Evolutionary conservation across 306 rosid species (phyloP).

Genomic region (cucumber (Cucumis sativus)): DNA sequence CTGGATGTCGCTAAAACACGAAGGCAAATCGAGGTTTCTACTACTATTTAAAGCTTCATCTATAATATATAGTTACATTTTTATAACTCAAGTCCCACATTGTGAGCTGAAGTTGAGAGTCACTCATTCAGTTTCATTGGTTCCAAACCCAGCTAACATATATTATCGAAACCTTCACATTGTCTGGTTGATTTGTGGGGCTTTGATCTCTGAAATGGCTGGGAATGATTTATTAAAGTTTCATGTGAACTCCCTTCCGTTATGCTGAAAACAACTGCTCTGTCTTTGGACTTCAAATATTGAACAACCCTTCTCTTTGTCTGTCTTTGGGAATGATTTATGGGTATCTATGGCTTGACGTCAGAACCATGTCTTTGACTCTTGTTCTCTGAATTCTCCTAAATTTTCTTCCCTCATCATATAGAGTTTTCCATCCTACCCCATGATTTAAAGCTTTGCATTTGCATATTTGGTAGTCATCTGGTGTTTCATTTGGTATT

Average conservation of each 20-base stretch:
- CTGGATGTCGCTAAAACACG: conserved; percentile 91
- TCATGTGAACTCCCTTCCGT: neutral
- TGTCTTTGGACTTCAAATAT: neutral
- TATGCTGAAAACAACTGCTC: neutral
- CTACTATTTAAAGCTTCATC: neutral
- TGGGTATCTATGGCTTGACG: neutral
- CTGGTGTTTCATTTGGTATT: neutral
- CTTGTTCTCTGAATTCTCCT: neutral
- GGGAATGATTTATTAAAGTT: neutral
- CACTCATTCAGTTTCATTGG: neutral
- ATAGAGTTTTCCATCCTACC: neutral
- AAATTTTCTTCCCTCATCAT: neutral
- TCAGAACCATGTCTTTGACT: neutral
- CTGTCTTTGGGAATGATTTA: too few relatives aligned
- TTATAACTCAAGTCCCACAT: too few relatives aligned
- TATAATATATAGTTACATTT: neutral
- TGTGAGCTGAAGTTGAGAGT: neutral
- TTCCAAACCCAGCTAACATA: neutral
- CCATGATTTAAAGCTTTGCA: neutral
- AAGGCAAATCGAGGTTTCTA: conserved; percentile 73
- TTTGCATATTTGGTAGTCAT: neutral
- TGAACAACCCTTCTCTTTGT: neutral
- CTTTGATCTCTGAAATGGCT: neutral
- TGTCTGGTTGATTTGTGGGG: neutral
- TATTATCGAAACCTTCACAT: neutral